Base-by-base conservation (phyloP, 805 yeast genomes). In the Saturnispora besseyi region DNA sequence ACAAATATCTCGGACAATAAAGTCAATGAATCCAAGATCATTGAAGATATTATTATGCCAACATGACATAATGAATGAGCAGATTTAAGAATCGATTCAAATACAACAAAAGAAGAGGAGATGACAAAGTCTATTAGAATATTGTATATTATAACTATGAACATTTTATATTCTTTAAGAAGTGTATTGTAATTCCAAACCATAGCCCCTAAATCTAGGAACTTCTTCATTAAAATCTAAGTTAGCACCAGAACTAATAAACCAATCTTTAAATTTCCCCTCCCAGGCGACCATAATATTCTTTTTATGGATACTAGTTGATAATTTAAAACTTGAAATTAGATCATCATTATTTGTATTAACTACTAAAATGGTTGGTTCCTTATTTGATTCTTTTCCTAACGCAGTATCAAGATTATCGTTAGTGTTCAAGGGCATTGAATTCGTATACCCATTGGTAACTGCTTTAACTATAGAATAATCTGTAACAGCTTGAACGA, bases 271-370 rank as follows among this genome's bases (percentile, higher is more conserved):
- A 58, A 78, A 79, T 53, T 84, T 78, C 0, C 97, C 96, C 59
- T 87, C 96, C 96, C 97, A 91, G 42, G 87, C 67, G 5, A 89
- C 45, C 52, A 78, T 79, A 12, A 87, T 57, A 52, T 78, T 73
- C 55, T 72, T 75, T 46, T 81, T 83, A 42, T 78, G 80, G 30
- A 87, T 55, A 41, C 88, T 81, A 0, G 93, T 79, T 49, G 90
- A 77, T 3, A 82, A 66, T 62, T 87, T 89, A 56, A 89, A 64
- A 12, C 87, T 91, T 51, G 87, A 81, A n/a, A 54, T 46, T 22
- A 50, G 52, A 3, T 48, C 53, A 31, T 49, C 48, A 18, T 49
- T 43, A 4, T 12, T 29, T 9, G 30, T 29, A 9, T 34, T 34
- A 3, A 42, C 46, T 15, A 38, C 8, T 29, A 36, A 26, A 12